Base-by-base conservation (phyloP, 2,329 filamentous ascomycete genomes). In the Exserohilum rostratum region DNA sequence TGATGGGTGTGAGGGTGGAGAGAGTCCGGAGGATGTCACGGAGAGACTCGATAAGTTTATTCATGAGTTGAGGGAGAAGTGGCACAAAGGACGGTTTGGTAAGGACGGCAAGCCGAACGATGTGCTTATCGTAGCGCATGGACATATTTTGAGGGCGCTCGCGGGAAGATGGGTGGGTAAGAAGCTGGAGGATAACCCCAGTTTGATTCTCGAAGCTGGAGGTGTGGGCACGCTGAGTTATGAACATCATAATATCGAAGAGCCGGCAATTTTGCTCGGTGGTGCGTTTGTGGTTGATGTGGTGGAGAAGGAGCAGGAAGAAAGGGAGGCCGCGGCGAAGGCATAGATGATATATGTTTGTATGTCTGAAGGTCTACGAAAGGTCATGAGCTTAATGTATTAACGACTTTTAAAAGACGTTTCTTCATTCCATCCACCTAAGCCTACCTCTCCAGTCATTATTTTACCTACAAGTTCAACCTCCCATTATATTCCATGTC, bases 71-170 rank as follows among this genome's bases (percentile, higher is more conserved):
- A 82, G 90, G 17, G 76, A 82, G 20, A 70, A 71, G 20, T 80
- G 71, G 50, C 79, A 80, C 51, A 35, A 13, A 17, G 64, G 59
- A 0, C 66, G 69, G 18, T 87, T 93, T 61, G 83, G 83, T 7
- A 81, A 83, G 63, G 70, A 65, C 17, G 58, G 91, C 51, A 83
- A 82, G 33, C 84, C 78, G 22, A 78, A 84, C 13, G 90, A 93
- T 73, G 85, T 93, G 15, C 75, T 93, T 20, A 81, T 96, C 44
- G 91, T 97, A 5, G 93, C 91, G 18, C 93, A 97, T 71, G 93
- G 93, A 0, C 93, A 96, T 77, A 93, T 96, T 52, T 78, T 97
- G 48, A 83, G 93, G 13, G 90, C 91, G 0, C 91, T 97, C 73
- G 92, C 93, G 6, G 90, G 93, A 80, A 83, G 92, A 29, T 97